phyloP scores from a whole-genome alignment of 257 asterid species.

The Nicotiana noctiflora region DNA sequence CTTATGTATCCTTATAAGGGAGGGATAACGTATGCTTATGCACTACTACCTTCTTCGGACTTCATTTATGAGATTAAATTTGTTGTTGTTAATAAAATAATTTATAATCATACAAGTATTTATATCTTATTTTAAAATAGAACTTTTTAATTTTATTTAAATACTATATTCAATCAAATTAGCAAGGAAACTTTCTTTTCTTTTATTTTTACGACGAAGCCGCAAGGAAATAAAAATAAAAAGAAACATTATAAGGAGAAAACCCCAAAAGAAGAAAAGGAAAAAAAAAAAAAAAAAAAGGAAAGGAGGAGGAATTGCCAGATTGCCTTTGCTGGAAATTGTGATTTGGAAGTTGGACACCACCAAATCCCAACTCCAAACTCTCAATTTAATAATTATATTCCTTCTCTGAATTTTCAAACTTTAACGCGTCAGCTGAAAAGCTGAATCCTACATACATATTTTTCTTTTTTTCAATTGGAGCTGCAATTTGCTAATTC shows the following conservation, averaged over 20 bases:
- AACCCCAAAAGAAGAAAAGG: background rate
- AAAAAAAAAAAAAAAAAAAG: background rate
- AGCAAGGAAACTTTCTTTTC: no score
- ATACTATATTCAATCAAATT: no score
- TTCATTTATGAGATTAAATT: no score
- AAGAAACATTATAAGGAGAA: background rate
- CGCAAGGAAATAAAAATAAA: no score
- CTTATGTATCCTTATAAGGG: no score
- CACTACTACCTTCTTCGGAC: no score
- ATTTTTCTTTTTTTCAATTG: background rate
- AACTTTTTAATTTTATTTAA: no score
- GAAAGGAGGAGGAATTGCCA: constrained; percentile 11
- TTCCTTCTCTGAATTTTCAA: background rate
- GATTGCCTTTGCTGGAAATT: background rate
- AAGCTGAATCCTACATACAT: background rate
- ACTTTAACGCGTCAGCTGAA: background rate
- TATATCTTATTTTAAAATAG: no score
- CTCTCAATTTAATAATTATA: background rate
- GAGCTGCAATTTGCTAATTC: background rate
- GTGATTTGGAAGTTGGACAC: background rate
- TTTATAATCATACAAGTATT: no score
- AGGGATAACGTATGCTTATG: no score
- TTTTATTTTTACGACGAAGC: no score
- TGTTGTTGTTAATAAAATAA: no score
- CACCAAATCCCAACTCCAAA: background rate